phyloP scores from a whole-genome alignment of 805 yeast species.

The Tetrapisispora taiwanensis region DNA sequence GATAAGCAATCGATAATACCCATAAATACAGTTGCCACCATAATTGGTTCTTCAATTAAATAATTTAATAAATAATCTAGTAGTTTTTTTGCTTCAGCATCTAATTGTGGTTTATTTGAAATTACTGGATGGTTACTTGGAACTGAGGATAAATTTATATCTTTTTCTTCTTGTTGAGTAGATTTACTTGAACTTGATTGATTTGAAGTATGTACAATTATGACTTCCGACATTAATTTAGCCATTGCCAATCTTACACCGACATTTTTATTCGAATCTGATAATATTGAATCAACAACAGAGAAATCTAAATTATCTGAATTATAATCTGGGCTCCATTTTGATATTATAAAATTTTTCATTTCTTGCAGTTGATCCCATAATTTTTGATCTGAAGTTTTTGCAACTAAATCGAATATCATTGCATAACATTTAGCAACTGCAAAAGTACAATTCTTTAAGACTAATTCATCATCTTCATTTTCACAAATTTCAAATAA shows the following conservation, averaged over 20 bases:
- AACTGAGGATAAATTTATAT: conserved; percentile 37
- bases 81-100: conserved; percentile 60
- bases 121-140: conserved; percentile 60
- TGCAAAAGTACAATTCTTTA: conserved; percentile 33
- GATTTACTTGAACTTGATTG: neutral
- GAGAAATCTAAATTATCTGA: neutral
- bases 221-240: conserved; percentile 56
- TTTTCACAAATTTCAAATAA: conserved; percentile 21
- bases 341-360: conserved; percentile 47
- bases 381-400: conserved; percentile 29
- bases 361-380: conserved; percentile 52
- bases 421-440: conserved; percentile 38
- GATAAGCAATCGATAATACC: conserved; percentile 60
- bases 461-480: conserved; percentile 23
- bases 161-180: conserved; percentile 14
- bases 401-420: conserved; percentile 36
- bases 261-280: conserved; percentile 34
- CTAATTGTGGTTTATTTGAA: conserved; percentile 38
- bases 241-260: conserved; percentile 59
- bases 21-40: conserved; percentile 49
- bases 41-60: conserved; percentile 45
- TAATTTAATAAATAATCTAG: conserved; percentile 54
- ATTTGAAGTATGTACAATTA: conserved; percentile 39
- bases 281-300: neutral
- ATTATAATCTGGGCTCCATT: conserved; percentile 36